Base-by-base conservation (phyloP, 2,329 filamentous ascomycete genomes). In the Cytospora mali region DNA sequence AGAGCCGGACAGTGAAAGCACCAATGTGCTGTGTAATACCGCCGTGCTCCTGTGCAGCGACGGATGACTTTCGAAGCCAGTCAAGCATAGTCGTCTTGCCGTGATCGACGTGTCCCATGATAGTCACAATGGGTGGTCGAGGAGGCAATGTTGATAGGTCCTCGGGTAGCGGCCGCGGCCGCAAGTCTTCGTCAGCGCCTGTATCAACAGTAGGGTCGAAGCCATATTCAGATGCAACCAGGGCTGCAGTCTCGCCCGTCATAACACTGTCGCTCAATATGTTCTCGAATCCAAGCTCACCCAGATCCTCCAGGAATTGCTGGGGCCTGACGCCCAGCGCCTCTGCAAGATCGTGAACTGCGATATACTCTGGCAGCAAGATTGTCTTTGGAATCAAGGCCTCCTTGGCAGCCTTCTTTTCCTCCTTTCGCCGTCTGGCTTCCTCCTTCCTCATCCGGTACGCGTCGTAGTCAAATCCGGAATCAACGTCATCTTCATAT, bases 31-130 rank as follows among this genome's bases (percentile, higher is more conserved):
- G 95, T 0, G 95, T 99, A 72, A 99, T 99, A 39, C 95, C 95
- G 66, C 95, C 95, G 72, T 97, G 93, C 74, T 99, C 95, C 59
- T 90, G 87, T 6, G 92, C 92, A 49, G 89, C 96, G 50, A 99
- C 87, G 7, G 93, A 97, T 1, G 93, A 95, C 70, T 97, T 96
- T 42, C 95, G 90, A 51, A 99, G 81, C 77, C 89, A 98, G 73
- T 99, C 95, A 11, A 99, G 81, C 49, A 99, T 88, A 0, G 96
- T 99, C 0, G 95, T 99, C 79, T 99, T 99, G 59, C 95, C 95
- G 74, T 99, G 95, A 73, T 99, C 96, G 69, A 99, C 95, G 68
- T 99, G 95, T 2, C 95, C 95, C 96, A 99, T 99, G 71, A 99
- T 99, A 0, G 96, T 98, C 46, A 99, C 93, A 39, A 99, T 92